A percentile compares a stretch with the other conserved stretches of the same genome.
Evolutionary conservation across 371 early-diverging fungal species (phyloP).

Genomic region (Blastocladiella emersonii): DNA sequence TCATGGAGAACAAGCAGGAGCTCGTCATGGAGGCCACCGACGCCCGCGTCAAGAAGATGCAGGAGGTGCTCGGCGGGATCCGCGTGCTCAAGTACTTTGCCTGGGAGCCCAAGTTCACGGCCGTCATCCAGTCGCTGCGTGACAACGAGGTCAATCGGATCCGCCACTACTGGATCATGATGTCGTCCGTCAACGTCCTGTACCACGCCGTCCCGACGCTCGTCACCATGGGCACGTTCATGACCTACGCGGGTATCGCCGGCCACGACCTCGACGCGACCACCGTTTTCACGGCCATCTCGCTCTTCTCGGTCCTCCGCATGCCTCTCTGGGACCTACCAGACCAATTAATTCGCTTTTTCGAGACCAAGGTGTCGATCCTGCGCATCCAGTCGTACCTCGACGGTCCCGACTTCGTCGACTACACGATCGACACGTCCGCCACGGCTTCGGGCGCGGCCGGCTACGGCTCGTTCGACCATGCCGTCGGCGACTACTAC

Average conservation of each 20-base stretch:
- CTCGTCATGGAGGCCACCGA: conserved; percentile 2
- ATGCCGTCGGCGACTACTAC: neutral
- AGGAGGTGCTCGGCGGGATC: conserved; percentile 5
- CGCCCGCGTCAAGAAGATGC: conserved; percentile 5
- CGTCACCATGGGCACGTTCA: neutral
- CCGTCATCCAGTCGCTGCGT: neutral
- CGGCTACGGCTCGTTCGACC: neutral
- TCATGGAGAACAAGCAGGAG: neutral
- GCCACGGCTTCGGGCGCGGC: neutral
- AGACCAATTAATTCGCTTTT: neutral
- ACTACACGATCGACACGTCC: neutral
- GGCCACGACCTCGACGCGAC: neutral
- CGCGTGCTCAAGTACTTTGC: conserved; percentile 4
- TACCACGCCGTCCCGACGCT: neutral
- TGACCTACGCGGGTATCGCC: neutral
- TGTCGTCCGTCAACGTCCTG: neutral
- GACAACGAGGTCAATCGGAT: neutral
- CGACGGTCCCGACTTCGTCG: neutral
- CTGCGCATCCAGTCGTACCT: neutral
- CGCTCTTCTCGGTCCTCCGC: neutral
- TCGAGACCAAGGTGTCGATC: neutral
- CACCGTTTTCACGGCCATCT: neutral
- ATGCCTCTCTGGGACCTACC: neutral
- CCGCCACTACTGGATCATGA: neutral
- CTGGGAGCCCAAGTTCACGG: neutral